Base-by-base conservation (phyloP, 345 rosid species). In the Passiflora organensis region DNA sequence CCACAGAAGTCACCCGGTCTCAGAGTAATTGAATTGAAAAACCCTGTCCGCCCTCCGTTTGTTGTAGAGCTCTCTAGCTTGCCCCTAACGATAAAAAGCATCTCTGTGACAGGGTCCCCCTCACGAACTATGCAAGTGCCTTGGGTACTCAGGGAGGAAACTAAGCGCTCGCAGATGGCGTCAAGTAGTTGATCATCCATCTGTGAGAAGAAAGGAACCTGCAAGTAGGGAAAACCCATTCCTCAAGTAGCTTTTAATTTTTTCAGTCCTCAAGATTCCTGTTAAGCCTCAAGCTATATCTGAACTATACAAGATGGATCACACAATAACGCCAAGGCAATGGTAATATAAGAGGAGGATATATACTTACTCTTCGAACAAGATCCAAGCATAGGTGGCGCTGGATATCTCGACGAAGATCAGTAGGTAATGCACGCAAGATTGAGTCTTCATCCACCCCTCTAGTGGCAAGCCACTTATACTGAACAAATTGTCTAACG, bases 181-280 rank as follows among this genome's bases (percentile, higher is more conserved):
- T 93, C 96, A 0, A 89, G 91, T 17, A 93, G 82, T 59, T 86
- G 96, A 72, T 84, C 91, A 71, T 93, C 99, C 99, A 93, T 89
- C 59, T 89, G 96, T 1, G 95, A 77, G 82, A 93, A 93, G 63
- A 93, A 89, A 15, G 90, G 91, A 14, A 93, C 96, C 95, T 93
- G 71, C 66, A 68, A 60, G 28, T 21, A 9, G 9, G n/a, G n/a
- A 23, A 42, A 59, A 52, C 0, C 42, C 32, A 28, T 3, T 28
- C 34, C 8, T 28, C 34, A 8, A 28, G 34, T 28, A 28, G 34
- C 34, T 8, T 8, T 28, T 28, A 28, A n/a, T 28, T 28, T 28
- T 28, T 28, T 28, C 34, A 28, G 34, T 28, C 34, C 34, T 28
- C 3, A 28, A 28, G n/a, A n/a, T n/a, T n/a, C n/a, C 34, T 28